These are phyloP conservation scores for Middelhovenomyces tepae DNA, from an alignment of 805 yeast genomes.

Conservation along the genomic window DNA sequence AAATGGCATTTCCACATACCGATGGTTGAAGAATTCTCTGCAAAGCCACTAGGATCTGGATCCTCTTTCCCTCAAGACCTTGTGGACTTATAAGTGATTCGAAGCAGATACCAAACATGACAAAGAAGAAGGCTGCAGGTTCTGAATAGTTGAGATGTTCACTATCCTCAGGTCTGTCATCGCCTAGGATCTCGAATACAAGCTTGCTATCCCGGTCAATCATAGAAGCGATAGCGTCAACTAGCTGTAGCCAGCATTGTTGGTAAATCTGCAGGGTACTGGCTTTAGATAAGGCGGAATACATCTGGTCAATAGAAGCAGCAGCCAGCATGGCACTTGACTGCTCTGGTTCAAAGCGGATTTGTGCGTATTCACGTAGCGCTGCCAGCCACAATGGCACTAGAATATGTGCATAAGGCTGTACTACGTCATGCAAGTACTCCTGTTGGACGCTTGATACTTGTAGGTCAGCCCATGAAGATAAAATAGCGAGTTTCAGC, in stretches of 20 bases:
- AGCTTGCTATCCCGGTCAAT: slow-evolving; percentile 41
- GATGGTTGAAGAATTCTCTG: slow-evolving; percentile 47
- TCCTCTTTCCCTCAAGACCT: slow-evolving; percentile 23
- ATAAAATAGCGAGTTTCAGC: slow-evolving; percentile 29
- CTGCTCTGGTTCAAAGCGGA: slow-evolving; percentile 44
- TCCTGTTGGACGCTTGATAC: slow-evolving; percentile 20
- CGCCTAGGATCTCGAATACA: slow-evolving; percentile 36
- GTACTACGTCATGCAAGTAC: slow-evolving; percentile 30
- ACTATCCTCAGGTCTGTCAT: slow-evolving; percentile 10
- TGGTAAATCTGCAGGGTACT: slow-evolving; percentile 41
- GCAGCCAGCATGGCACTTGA: slow-evolving; percentile 15
- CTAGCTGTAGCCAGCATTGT: slow-evolving; percentile 65
- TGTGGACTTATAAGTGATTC: slow-evolving; percentile 51
- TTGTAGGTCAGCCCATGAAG: slow-evolving; percentile 36
- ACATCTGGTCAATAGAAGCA: slow-evolving; percentile 25
- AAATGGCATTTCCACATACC: slow-evolving; percentile 49
- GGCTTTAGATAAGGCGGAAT: slow-evolving; percentile 27
- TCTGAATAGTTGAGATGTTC: slow-evolving; percentile 22
- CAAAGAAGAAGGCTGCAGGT: slow-evolving; percentile 51
- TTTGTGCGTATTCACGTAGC: slow-evolving; percentile 62
- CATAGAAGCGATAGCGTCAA: slow-evolving; percentile 63
- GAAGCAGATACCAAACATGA: slow-evolving; percentile 74
- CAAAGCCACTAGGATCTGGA: slow-evolving; percentile 40
- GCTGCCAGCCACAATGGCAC: slow-evolving; percentile 74
- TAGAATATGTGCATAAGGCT: slow-evolving; percentile 49